These are phyloP conservation scores for Gynandropsis gynandra DNA, from an alignment of 345 rosid genomes.

Conservation along the genomic window DNA sequence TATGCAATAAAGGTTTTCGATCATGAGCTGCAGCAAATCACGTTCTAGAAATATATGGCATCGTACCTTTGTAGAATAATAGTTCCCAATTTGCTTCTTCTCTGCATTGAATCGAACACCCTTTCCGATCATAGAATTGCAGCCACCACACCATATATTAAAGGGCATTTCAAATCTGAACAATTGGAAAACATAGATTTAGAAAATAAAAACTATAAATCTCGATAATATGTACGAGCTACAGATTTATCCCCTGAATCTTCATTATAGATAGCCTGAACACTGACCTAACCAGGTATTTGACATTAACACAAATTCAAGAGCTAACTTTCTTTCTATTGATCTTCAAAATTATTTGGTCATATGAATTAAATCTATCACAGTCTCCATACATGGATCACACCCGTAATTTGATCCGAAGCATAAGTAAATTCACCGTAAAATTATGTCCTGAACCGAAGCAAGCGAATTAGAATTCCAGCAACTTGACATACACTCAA, in stretches of 20 bases:
- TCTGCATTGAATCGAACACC: conserved; percentile 97
- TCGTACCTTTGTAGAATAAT: conserved; percentile 88
- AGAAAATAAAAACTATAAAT: not conserved
- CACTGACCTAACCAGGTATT: not conserved
- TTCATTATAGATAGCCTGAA: not conserved
- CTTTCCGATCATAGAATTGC: conserved; percentile 93
- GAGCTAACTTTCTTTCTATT: not conserved
- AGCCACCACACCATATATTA: conserved; percentile 96
- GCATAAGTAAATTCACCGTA: not conserved
- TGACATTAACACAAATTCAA: not conserved
- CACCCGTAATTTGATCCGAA: not conserved
- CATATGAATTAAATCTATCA: not conserved
- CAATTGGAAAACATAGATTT: not conserved
- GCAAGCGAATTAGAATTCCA: not conserved
- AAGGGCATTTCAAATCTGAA: conserved; percentile 96
- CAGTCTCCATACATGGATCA: not conserved
- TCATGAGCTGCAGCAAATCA: not conserved
- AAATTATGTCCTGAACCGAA: not conserved
- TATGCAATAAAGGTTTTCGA: not conserved
- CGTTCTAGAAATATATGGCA: not conserved
- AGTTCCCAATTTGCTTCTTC: conserved; percentile 97
- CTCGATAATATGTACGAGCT: not conserved
- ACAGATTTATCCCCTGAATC: not conserved
- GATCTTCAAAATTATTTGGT: conserved; percentile 2
- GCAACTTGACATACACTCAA: not conserved